Evolutionary conservation across 495 filamentous ascomycete genomes (phyloP), one percentile per base, ranked within the genome.

Genomic region (Sphaerosporella brunnea): DNA sequence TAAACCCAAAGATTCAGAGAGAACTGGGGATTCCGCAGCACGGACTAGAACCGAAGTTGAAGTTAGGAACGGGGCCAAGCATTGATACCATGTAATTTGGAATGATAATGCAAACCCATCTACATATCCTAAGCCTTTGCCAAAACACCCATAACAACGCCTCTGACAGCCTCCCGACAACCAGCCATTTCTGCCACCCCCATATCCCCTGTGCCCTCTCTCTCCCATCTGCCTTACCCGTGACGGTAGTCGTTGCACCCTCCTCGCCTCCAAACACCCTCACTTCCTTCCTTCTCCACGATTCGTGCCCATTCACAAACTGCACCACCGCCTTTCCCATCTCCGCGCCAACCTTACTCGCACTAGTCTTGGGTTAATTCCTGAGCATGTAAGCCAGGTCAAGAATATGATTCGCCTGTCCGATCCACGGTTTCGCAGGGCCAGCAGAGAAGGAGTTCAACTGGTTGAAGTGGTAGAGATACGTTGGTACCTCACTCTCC

Each of bases 381-480:
- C 30, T 16, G 18, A 46, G 19, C 25, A 46, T 7, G 13, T 46
- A 34, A 11, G 43, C 43, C 8, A 46, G 15, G 20, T 46, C 43
- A n/a, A 46, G 43, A 21, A 46, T 34, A 36, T 46, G 43, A 21
- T 46, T 46, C 2, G 11, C 20, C 30, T 46, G 26, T 8, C 43
- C 43, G 2, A 15, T 36, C 26, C 25, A 36, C 3, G 36, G 36
- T 5, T 11, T 37, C 7, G 15, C 8, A 4, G 8, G 9, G 20
- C 8, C 8, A 36, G 10, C 24, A 23, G 18, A 11, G 18, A 16
- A 44, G 8, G n/a, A 10, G 13, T 46, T 46, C 3, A 20, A 7
- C 15, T 13, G 15, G 20, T 46, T 46, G 43, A 46, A 46, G 30
- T 46, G 43, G 30, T 46, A 46, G 15, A 46, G 43, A 19, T 46